Percentiles rank a stretch among this genome's conserved stretches.
These are phyloP conservation scores for Linaria vulgaris DNA, from an alignment of 257 asterid genomes.

Conservation along the genomic window DNA sequence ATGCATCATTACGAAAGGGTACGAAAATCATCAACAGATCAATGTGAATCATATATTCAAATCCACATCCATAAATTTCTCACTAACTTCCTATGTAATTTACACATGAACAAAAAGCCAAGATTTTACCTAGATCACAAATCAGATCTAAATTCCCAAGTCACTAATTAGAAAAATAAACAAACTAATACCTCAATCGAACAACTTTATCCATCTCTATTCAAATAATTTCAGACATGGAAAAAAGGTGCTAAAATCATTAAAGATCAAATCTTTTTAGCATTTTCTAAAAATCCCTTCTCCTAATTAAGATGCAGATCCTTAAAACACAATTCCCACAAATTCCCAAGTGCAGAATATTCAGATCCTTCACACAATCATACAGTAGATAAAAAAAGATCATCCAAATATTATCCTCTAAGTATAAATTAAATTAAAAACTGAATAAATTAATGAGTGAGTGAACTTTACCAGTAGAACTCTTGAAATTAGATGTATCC, in stretches of 20 bases:
- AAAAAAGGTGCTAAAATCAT: background rate
- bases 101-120: background rate
- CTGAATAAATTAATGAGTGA: constrained; percentile 17
- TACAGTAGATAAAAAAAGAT: background rate
- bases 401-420: background rate
- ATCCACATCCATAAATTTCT: background rate
- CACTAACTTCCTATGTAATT: background rate
- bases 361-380: constrained; percentile 1
- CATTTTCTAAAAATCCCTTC: constrained; percentile 1
- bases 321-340: background rate
- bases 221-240: too few relatives aligned
- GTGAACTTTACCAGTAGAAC: constrained; percentile 30
- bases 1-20: constrained; percentile 17
- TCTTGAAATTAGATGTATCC: constrained; percentile 10
- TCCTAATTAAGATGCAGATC: background rate
- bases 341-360: background rate
- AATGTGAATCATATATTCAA: background rate
- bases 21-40: constrained; percentile 1
- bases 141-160: background rate
- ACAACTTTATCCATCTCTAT: too few relatives aligned
- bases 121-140: background rate
- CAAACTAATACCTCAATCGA: too few relatives aligned
- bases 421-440: background rate
- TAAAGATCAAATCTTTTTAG: constrained; percentile 10
- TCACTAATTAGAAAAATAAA: too few relatives aligned